These are phyloP conservation scores for Erythrobasidium yunnanense DNA, from an alignment of 768 basidiomycete genomes.

Conservation along the genomic window DNA sequence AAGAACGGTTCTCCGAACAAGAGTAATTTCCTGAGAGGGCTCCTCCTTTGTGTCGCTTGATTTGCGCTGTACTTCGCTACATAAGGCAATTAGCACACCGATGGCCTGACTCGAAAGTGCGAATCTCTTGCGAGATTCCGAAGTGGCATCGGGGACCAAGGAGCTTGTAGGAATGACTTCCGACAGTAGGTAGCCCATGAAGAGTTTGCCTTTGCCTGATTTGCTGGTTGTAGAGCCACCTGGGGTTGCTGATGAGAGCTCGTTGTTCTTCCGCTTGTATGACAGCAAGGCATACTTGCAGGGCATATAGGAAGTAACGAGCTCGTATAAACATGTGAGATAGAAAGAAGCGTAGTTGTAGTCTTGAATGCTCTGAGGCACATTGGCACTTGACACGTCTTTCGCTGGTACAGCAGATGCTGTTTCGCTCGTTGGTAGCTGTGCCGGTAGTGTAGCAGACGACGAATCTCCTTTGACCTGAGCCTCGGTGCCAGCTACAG, in stretches of 20 bases:
- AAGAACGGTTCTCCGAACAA: constrained; percentile 82
- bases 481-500: not conserved
- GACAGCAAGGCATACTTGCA: constrained; percentile 83
- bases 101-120: constrained; percentile 43
- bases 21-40: constrained; percentile 53
- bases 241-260: not conserved
- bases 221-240: constrained; percentile 44
- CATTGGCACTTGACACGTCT: constrained; percentile 33
- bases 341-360: constrained; percentile 49
- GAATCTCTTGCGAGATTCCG: constrained; percentile 36
- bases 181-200: constrained; percentile 67
- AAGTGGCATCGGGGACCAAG: constrained; percentile 46
- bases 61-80: constrained; percentile 61
- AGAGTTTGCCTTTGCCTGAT: constrained; percentile 53
- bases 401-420: constrained; percentile 20
- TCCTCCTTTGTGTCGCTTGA: constrained; percentile 60
- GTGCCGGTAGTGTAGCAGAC: not conserved
- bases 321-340: constrained; percentile 82
- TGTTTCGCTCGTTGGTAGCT: not conserved
- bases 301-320: constrained; percentile 80
- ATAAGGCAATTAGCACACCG: constrained; percentile 84
- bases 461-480: too few species aligned
- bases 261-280: constrained; percentile 42
- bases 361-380: constrained; percentile 27
- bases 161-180: constrained; percentile 71